Evolutionary conservation across 2,329 filamentous ascomycete genomes (phyloP).

Genomic region (Lizonia empirigonia): DNA sequence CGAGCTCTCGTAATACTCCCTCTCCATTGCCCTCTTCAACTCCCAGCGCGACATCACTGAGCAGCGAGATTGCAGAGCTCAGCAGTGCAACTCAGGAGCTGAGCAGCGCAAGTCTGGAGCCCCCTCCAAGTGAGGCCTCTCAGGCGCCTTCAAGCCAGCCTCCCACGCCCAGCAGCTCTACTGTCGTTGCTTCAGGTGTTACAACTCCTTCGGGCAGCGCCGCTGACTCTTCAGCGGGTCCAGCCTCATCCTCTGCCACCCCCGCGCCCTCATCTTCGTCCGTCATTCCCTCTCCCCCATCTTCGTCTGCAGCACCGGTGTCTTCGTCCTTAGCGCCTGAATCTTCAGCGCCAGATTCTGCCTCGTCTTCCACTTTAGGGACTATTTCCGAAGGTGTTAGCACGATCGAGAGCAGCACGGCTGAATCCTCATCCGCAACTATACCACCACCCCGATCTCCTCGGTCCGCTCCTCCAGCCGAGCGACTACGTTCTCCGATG

Average conservation of each 20-base stretch:
- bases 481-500: slow-evolving; percentile 7
- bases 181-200: slow-evolving; percentile 2
- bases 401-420: neutral
- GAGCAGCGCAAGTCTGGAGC: slow-evolving; percentile 14
- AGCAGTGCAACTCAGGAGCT: slow-evolving; percentile 15
- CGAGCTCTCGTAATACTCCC: slow-evolving; percentile 9
- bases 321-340: neutral
- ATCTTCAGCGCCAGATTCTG: neutral
- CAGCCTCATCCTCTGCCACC: slow-evolving; percentile 9
- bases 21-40: neutral
- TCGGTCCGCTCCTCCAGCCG: slow-evolving; percentile 8
- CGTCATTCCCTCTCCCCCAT: too few relatives aligned
- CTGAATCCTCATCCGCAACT: slow-evolving; percentile 4
- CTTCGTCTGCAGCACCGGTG: neutral
- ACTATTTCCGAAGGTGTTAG: neutral
- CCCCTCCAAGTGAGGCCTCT: slow-evolving; percentile 10
- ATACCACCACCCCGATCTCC: neutral
- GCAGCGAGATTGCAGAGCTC: slow-evolving; percentile 13
- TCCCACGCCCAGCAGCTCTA: neutral
- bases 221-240: slow-evolving; percentile 21
- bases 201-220: slow-evolving; percentile 15
- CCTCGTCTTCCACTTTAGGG: neutral
- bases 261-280: neutral
- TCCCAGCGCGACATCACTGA: slow-evolving; percentile 22
- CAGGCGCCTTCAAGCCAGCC: slow-evolving; percentile 5